phyloP scores from a whole-genome alignment of 2,329 filamentous ascomycete genomes.

The Colletotrichum simmondsii region DNA sequence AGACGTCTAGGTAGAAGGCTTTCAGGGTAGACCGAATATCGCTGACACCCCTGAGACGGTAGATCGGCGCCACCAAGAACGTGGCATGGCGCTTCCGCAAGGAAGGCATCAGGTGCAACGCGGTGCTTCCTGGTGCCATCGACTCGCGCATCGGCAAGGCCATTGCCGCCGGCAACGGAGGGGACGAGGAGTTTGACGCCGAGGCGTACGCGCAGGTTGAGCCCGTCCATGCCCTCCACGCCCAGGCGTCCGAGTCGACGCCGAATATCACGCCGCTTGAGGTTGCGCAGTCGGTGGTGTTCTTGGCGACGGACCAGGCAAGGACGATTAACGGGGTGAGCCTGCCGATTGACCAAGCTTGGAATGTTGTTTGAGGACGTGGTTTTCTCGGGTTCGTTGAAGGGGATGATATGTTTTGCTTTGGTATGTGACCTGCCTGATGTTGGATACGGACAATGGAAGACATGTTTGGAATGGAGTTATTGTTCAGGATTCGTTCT shows the following conservation, averaged over 20 bases:
- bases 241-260: constrained; percentile 34
- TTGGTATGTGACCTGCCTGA: neutral
- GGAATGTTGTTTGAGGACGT: constrained; percentile 43
- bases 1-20: neutral
- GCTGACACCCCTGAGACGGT: neutral
- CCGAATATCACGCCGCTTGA: constrained; percentile 43
- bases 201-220: constrained; percentile 39
- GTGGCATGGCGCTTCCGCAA: constrained; percentile 57
- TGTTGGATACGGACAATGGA: neutral
- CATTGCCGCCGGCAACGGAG: constrained; percentile 35
- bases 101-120: constrained; percentile 47
- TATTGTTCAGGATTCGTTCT: neutral
- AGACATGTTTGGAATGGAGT: too few relatives aligned
- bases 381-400: neutral
- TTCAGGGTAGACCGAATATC: neutral
- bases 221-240: constrained; percentile 45
- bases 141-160: constrained; percentile 43
- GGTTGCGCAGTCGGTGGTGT: constrained; percentile 49
- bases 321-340: constrained; percentile 47
- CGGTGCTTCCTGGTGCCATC: constrained; percentile 45
- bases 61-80: constrained; percentile 58
- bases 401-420: neutral
- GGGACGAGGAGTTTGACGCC: constrained; percentile 39
- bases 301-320: constrained; percentile 48
- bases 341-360: constrained; percentile 49